Evolutionary conservation across 1,284 basidiomycete genomes (phyloP), one percentile per base, ranked within the genome.

Genomic region (Ganoderma lingzhi): DNA sequence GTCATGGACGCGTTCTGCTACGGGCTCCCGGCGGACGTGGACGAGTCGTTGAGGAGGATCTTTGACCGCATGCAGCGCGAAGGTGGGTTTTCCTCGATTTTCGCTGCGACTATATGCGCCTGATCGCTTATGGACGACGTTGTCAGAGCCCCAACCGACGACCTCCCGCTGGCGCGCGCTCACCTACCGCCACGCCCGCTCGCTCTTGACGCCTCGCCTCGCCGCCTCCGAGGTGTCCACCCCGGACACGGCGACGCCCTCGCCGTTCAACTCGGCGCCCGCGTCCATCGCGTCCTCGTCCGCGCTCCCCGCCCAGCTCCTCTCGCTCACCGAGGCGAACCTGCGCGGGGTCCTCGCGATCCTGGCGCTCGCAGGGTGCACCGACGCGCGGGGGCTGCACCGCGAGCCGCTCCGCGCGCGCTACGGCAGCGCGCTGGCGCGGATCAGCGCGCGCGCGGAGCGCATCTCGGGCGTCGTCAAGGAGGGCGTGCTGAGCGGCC

Each of bases 131-230:
- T 60, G n/a, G 30, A n/a, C 15, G 23, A 10, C n/a, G 12, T 19
- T 37, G 15, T 4, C 66, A 82, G 81, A 82, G 70, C 78, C 79
- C 2, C 81, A 82, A 67, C 76, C 82, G 9, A 81, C 79, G 4
- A 78, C 80, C n/a, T 81, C 81, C 15, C 78, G 81, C 32, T 82
- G 82, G 82, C 78, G 81, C 45, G 79, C 80, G 0, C 77, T 82
- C 62, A 81, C 81, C 10, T 77, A 80, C 73, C 80, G 69, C 63
- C 77, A 78, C 68, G 78, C 77, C 32, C 80, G 75, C 70, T 75
- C 67, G 28, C 72, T 79, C 63, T 65, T 79, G 23, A 66, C 78
- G 0, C 63, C 66, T 12, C 68, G 64, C 17, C 66, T 61, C 28
- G 44, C 70, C 17, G 65, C 64, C 32, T 39, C 70, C 45, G 68